Percentiles rank a stretch among this genome's conserved stretches.
These are phyloP conservation scores for Talaromyces sp. DNA, from an alignment of 2,329 filamentous ascomycete genomes.

Conservation along the genomic window DNA sequence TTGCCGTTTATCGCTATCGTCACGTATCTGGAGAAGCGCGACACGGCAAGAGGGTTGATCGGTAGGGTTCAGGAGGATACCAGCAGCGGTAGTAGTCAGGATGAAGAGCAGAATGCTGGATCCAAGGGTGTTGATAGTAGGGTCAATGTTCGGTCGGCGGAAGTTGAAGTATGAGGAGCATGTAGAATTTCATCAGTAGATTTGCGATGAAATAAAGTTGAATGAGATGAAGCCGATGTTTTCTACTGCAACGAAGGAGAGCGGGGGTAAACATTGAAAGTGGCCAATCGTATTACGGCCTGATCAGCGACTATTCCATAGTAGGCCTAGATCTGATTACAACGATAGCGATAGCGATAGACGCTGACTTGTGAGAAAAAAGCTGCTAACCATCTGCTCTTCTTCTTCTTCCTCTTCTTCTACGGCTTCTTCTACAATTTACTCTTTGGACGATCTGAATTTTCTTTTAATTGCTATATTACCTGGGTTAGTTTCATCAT, in stretches of 20 bases:
- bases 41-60: constrained; percentile 25
- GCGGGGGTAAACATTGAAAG: neutral
- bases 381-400: too few relatives aligned
- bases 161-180: constrained; percentile 4
- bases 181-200: neutral
- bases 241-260: neutral
- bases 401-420: too few relatives aligned
- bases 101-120: neutral
- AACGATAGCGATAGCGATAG: neutral
- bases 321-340: neutral
- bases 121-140: neutral
- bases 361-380: neutral
- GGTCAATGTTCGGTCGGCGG: constrained; percentile 7
- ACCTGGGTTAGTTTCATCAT: too few relatives aligned
- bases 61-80: constrained; percentile 18
- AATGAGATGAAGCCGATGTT: neutral
- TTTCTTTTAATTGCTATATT: too few relatives aligned
- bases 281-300: neutral
- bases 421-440: too few relatives aligned
- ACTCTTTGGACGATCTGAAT: too few relatives aligned
- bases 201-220: neutral
- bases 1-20: constrained; percentile 39
- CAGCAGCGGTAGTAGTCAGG: neutral
- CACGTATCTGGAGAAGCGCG: constrained; percentile 36
- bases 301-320: neutral